Evolutionary conservation across 768 basidiomycete species (phyloP).

Genomic region (Hygrophoropsis aurantiaca): DNA sequence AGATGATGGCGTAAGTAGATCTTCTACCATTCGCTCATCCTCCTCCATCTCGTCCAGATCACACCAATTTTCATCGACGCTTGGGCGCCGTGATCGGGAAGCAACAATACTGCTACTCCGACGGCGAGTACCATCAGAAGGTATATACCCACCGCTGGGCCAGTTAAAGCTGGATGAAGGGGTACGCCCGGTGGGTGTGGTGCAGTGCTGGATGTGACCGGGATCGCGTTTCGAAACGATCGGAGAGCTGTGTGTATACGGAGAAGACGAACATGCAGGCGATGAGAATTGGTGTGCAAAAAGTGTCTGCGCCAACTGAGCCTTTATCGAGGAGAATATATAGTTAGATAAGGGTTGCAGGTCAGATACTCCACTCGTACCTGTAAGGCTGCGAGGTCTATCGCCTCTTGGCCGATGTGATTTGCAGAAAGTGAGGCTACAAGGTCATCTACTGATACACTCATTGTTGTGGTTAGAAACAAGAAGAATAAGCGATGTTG

Average conservation of each 20-base stretch:
- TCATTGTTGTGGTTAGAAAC: conserved; percentile 32
- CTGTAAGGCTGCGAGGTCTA: conserved; percentile 49
- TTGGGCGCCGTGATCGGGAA: conserved; percentile 16
- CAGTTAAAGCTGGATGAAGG: conserved; percentile 29
- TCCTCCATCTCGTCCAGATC: conserved; percentile 44
- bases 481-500: conserved; percentile 3
- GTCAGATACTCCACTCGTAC: conserved; percentile 25
- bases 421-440: conserved; percentile 44
- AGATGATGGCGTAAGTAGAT: conserved; percentile 38
- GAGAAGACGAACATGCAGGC: conserved; percentile 16
- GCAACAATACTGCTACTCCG: conserved; percentile 29
- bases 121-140: conserved; percentile 21
- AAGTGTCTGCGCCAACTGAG: conserved; percentile 47
- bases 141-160: conserved; percentile 23
- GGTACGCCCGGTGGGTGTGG: conserved; percentile 38
- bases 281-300: conserved; percentile 29
- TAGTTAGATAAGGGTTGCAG: conserved; percentile 17
- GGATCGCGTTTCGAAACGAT: conserved; percentile 29
- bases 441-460: conserved; percentile 50
- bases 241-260: conserved; percentile 16
- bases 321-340: conserved; percentile 22
- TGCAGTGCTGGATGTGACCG: conserved; percentile 39
- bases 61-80: conserved; percentile 24
- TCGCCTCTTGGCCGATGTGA: conserved; percentile 55
- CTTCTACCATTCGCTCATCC: conserved; percentile 45